These are phyloP conservation scores for Cryphonectria naterciae DNA, from an alignment of 2,329 filamentous ascomycete species.

Conservation along the genomic window DNA sequence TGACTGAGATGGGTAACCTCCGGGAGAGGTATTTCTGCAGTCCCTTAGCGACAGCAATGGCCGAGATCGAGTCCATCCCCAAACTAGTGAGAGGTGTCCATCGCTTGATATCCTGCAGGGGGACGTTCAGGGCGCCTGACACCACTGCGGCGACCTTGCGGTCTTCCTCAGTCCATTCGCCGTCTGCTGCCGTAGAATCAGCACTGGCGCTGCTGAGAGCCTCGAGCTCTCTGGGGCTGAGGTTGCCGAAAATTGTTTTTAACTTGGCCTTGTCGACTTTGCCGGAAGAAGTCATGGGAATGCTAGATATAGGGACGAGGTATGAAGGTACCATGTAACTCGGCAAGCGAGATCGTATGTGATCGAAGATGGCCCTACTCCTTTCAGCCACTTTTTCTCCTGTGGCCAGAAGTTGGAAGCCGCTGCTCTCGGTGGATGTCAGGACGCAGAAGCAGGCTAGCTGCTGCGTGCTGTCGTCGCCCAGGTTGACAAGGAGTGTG, in stretches of 20 bases:
- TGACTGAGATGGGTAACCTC: constrained; percentile 66
- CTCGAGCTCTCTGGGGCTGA: constrained; percentile 51
- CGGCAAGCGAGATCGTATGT: constrained; percentile 62
- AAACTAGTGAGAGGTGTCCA: constrained; percentile 77
- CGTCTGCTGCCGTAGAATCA: constrained; percentile 38
- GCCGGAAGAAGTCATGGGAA: constrained; percentile 75
- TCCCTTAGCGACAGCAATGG: constrained; percentile 68
- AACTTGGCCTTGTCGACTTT: constrained; percentile 71
- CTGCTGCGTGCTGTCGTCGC: constrained; percentile 45
- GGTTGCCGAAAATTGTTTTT: constrained; percentile 46
- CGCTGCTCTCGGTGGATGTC: constrained; percentile 25
- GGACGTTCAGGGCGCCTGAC: constrained; percentile 51
- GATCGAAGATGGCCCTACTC: constrained; percentile 55
- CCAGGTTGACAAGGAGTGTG: constrained; percentile 60
- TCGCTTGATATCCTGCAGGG: constrained; percentile 54
- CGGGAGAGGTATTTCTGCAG: constrained; percentile 52
- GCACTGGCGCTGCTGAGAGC: constrained; percentile 19
- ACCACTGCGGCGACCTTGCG: constrained; percentile 58
- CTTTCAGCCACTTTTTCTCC: constrained; percentile 36
- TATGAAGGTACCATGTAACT: constrained; percentile 80
- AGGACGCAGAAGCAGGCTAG: constrained; percentile 74
- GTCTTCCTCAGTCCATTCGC: constrained; percentile 61
- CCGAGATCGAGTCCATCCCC: constrained; percentile 82
- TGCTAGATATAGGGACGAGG: constrained; percentile 67
- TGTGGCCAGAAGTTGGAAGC: constrained; percentile 45